Conservation (phyloP, 306 rosid species). For the Aeschynomene evenia region DNA sequence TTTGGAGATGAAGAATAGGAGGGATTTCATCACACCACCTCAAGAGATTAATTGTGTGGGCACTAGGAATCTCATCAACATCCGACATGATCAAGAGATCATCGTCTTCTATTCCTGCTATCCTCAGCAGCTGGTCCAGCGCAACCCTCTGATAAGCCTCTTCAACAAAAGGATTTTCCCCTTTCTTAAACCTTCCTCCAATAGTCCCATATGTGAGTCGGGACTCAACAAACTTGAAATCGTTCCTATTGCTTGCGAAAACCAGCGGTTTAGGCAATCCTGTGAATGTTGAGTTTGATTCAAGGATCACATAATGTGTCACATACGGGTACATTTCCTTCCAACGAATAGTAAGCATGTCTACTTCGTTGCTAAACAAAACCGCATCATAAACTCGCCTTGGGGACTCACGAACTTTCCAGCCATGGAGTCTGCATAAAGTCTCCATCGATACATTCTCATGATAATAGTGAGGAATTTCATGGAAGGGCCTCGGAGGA, state of each 20-base stretch:
- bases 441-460: conserved; percentile 69
- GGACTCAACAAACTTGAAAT: conserved; percentile 57
- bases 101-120: conserved; percentile 75
- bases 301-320: conserved; percentile 69
- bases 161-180: conserved; percentile 79
- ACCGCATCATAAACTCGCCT: conserved; percentile 84
- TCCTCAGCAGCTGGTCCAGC: conserved; percentile 63
- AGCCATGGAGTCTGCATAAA: conserved; percentile 78
- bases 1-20: conserved; percentile 64
- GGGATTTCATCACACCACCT: conserved; percentile 81
- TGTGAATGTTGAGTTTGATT: conserved; percentile 82
- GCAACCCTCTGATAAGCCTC: conserved; percentile 84
- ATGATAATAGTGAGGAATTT: conserved; percentile 77
- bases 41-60: conserved; percentile 83
- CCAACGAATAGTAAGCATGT: conserved; percentile 78
- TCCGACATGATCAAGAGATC: conserved; percentile 89
- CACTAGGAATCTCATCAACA: conserved; percentile 90
- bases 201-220: conserved; percentile 57
- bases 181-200: conserved; percentile 71
- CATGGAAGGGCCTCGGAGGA: conserved; percentile 73
- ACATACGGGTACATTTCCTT: conserved; percentile 69
- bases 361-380: conserved; percentile 74
- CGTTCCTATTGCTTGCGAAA: conserved; percentile 52
- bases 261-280: conserved; percentile 58
- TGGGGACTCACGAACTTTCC: conserved; percentile 72